Conservation (phyloP, 164 flowering plant genomes). For the Piper longum region DNA sequence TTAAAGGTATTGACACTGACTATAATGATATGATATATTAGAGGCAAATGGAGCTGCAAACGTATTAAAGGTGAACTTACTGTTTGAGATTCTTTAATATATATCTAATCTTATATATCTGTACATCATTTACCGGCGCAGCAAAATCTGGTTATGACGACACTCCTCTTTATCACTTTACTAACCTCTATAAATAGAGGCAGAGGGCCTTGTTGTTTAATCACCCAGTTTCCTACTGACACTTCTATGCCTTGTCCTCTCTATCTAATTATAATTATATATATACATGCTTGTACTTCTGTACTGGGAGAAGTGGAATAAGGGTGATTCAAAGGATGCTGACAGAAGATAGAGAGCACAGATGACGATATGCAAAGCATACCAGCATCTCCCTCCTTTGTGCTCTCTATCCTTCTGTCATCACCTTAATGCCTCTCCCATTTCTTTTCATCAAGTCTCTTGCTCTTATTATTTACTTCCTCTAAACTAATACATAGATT, state of each 20-base stretch:
- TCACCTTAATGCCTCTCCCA: neutral
- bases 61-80: too few species aligned
- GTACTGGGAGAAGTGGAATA: neutral
- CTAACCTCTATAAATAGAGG: conserved; percentile 7
- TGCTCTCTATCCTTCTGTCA: conserved; percentile 58
- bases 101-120: too few species aligned
- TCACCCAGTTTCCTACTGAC: neutral
- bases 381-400: conserved; percentile 40
- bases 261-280: neutral
- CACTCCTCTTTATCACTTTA: neutral
- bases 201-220: neutral
- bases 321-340: conserved; percentile 13
- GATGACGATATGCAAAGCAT: conserved; percentile 8
- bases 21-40: too few species aligned
- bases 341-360: conserved; percentile 29
- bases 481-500: too few species aligned
- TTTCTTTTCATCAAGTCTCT: too few species aligned
- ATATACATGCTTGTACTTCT: neutral
- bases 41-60: too few species aligned
- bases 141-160: neutral
- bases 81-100: too few species aligned
- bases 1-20: too few species aligned
- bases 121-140: neutral
- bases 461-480: too few species aligned
- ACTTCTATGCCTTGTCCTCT: neutral